phyloP scores from a whole-genome alignment of 257 asterid species.

The Solanum pinnatisectum region DNA sequence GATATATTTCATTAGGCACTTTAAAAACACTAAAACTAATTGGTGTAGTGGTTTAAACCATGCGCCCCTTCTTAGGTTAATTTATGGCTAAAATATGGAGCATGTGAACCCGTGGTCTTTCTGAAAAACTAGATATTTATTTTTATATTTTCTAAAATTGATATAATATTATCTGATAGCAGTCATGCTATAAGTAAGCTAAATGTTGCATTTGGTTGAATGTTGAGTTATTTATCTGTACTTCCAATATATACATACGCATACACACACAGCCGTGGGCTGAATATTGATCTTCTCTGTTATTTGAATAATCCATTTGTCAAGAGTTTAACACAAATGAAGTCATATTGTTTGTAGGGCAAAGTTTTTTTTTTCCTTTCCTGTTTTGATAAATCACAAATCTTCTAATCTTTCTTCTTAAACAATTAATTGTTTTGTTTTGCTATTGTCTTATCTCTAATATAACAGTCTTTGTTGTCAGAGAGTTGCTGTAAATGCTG shows the following conservation, averaged over 20 bases:
- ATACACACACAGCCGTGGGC: background rate
- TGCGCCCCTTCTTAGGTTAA: background rate
- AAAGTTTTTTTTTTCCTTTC: background rate
- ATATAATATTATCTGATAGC: background rate
- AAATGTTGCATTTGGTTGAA: background rate
- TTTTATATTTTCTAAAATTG: background rate
- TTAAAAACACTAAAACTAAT: background rate
- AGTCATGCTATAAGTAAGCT: background rate
- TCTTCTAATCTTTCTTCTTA: background rate
- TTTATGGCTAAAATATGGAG: background rate
- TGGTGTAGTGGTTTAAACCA: background rate
- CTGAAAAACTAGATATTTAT: background rate
- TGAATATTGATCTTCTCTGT: background rate
- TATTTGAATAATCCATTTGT: background rate
- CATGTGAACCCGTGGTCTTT: background rate
- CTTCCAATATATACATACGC: background rate
- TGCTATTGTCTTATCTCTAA: background rate
- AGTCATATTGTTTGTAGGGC: background rate
- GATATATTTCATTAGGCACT: background rate
- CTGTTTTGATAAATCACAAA: background rate
- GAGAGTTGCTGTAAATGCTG: constrained; percentile 36
- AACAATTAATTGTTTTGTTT: background rate
- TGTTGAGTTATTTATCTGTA: background rate
- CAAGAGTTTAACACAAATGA: background rate
- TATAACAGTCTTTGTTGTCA: background rate